Evolutionary conservation across 2,329 filamentous ascomycete genomes (phyloP), one percentile per base, ranked within the genome.

Genomic region (Macroventuria anomochaeta): DNA sequence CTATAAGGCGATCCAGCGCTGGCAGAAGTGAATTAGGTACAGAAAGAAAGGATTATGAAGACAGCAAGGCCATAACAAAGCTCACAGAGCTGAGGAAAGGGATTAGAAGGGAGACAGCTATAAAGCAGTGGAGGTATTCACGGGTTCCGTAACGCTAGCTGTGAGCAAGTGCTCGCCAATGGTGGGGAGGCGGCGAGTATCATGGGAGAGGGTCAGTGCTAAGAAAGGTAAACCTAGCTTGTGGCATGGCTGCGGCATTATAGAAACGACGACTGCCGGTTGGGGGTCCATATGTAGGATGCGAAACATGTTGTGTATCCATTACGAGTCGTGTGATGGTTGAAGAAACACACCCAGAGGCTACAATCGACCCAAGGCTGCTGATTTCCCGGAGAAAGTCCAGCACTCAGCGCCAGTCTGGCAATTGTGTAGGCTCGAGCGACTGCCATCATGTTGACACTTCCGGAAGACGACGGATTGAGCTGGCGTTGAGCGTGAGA

Each of bases 1-100:
- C 18, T 41, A 29, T 28, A 50, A 36, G 50, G 64, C 63, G 63
- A 57, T 37, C 64, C 64, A 62, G 64, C 64, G 63, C 64, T 31
- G 40, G 18, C 17, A 20, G 44, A 47, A 36, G 31, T 37, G 46
- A 53, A 52, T 26, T 36, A 42, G 33, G 38, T 25, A 48, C 29
- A 47, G 11, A 43, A 34, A 33, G 36, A 25, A 54, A 48, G 7
- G 13, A 33, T 3, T 33, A 55, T 23, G 11, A 50, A 36, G 31
- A 55, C 20, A 29, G 38, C 8, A 7, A 41, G 31, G 13, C 25
- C 53, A 46, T 33, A 31, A 23, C 33, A 18, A 38, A 47, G 48
- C 51, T 57, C 38, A 33, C 38, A 41, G 42, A 52, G 48, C 44
- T 42, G 36, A 33, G 7, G 23, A 43, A 26, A 37, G 31, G 29